Evolutionary conservation across 192 early-diverging fungal species (phyloP), one percentile per base, ranked within the genome.

Genomic region (Umbelopsis isabellina): DNA sequence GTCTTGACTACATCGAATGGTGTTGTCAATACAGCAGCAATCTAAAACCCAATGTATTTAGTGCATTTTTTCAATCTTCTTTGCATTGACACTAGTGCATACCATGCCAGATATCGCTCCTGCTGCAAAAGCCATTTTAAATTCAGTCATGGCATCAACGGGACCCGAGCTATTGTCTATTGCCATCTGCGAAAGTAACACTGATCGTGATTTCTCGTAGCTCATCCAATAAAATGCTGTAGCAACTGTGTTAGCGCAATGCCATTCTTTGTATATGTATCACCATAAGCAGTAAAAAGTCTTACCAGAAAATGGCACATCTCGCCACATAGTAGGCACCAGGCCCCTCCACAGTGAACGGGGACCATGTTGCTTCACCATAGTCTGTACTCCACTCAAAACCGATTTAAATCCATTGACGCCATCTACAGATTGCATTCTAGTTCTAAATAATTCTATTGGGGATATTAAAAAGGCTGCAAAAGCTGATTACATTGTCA

Each of bases 1-100:
- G 97, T 97, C 72, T 98, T 98, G 69, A 93, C 91, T 5, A 98
- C 94, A 83, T 98, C 97, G 84, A 98, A 97, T 20, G 97, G 97
- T 4, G 90, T 95, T 5, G 97, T 98, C 22, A 94, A 22, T 1
- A 87, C 80, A 7, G 97, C 95, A 10, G 97, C 94, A 71, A 92
- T 50, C 89, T 91, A 76, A 21, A 27, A 49, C 12, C 2, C 6
- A 16, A n/a, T 18, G 15, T 46, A 41, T 33, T 23, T 11, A 33
- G 16, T 35, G 18, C 12, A 23, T 48, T 37, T 23, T 16, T 55
- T 9, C 23, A 33, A 1, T 20, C 25, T 37, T 4, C 46, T 0
- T 52, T 12, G 25, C 4, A 12, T 7, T 6, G 33, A 7, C 18
- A 21, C 4, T 30, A 4, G 48, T 51, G 46, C 74, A 71, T 79